phyloP scores from a whole-genome alignment of 2,329 filamentous ascomycete genomes.

The Escovopsis sp. region DNA sequence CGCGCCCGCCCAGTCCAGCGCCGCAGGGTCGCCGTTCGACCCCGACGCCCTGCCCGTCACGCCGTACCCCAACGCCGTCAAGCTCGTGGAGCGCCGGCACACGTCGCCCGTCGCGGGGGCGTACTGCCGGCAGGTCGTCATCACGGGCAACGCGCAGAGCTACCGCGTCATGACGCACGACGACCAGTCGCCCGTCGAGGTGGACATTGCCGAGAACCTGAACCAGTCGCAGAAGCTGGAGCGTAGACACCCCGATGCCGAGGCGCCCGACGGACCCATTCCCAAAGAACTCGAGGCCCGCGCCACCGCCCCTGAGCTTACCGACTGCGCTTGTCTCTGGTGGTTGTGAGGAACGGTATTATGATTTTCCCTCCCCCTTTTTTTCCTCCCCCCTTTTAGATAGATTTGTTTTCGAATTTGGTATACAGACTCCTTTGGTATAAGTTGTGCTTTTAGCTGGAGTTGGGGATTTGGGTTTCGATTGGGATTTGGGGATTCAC shows the following conservation, averaged over 20 bases:
- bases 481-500: too few species aligned
- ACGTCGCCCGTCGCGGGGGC: slow-evolving; percentile 20
- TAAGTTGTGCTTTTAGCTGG: too few species aligned
- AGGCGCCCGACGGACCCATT: too few species aligned
- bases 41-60: neutral
- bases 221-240: too few species aligned
- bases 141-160: slow-evolving; percentile 23
- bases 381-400: too few species aligned
- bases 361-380: too few species aligned
- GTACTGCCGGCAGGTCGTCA: slow-evolving; percentile 33
- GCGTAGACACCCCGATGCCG: too few species aligned
- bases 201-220: slow-evolving; percentile 21
- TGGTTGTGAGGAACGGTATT: neutral
- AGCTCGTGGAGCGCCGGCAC: slow-evolving; percentile 38
- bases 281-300: neutral
- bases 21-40: neutral
- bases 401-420: too few species aligned
- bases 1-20: too few species aligned
- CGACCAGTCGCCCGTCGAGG: slow-evolving; percentile 25
- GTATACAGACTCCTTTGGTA: too few species aligned
- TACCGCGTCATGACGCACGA: slow-evolving; percentile 21
- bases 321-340: slow-evolving; percentile 4
- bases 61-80: slow-evolving; percentile 37
- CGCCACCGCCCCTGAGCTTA: too few species aligned
- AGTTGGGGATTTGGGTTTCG: too few species aligned